Conservation (phyloP, 169 alveolate genomes). For the Plasmodium billcollinsi region DNA sequence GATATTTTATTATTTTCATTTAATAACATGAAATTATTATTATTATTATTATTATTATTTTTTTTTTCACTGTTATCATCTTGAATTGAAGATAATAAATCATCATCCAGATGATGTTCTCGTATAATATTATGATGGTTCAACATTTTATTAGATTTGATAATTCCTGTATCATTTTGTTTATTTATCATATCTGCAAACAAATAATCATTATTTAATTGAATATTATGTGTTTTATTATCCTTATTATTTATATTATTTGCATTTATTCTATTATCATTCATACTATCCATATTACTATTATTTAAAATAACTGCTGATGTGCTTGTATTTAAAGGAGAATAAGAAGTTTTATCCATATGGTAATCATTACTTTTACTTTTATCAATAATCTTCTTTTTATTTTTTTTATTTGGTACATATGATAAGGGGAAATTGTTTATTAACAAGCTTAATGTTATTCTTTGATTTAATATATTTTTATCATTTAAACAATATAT, state of each 20-base stretch:
- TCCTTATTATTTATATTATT: not conserved
- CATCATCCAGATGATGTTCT: too few relatives aligned
- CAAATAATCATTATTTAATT: not conserved
- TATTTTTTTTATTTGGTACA: constrained; percentile 19
- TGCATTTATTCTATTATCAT: not conserved
- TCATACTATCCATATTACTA: not conserved
- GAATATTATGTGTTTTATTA: not conserved
- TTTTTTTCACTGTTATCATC: too few relatives aligned
- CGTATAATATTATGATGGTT: too few relatives aligned
- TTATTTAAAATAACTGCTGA: not conserved
- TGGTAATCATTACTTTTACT: constrained; percentile 1
- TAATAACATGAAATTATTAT: too few relatives aligned
- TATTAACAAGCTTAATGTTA: constrained; percentile 84
- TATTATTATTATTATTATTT: too few relatives aligned
- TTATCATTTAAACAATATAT: constrained; percentile 88
- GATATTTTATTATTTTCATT: too few relatives aligned
- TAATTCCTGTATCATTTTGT: too few relatives aligned
- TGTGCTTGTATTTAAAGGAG: too few relatives aligned
- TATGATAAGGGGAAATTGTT: constrained; percentile 85
- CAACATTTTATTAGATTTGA: too few relatives aligned
- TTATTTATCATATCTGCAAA: not conserved
- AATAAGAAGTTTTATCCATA: not conserved
- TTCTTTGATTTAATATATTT: constrained; percentile 82
- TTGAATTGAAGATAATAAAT: too few relatives aligned
- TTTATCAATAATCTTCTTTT: constrained; percentile 32